Base-by-base conservation (phyloP, 371 early-diverging fungal species). In the Mucor sp. region DNA sequence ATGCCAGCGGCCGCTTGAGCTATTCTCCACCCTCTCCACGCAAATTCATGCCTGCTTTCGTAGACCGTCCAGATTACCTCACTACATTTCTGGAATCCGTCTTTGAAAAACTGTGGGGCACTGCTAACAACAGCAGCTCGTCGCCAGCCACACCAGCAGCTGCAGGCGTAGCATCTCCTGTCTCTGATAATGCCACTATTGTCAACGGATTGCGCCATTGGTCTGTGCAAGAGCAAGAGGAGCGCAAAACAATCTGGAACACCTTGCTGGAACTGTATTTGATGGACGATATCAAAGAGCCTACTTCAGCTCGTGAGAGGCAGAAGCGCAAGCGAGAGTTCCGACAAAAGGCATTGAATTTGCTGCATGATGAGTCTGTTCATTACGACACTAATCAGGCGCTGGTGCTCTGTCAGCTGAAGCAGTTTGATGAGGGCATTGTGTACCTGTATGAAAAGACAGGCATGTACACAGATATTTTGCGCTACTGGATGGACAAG, bases 181-280 rank as follows among this genome's bases (percentile, higher is more conserved):
- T 50, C 2, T 44, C 57, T 35, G 61, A 56, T 19, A 48, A 32
- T 3, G 48, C 55, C 5, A 32, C 25, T 17, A 27, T 59, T 8
- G 37, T 11, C 12, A 25, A 44, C 4, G 32, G 19, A 1, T 50
- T 58, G 43, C 63, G 32, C 41, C 28, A 7, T 6, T 61, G 37
- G 66, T 80, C 77, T 17, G 15, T 62, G 1, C 66, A 77, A 19
- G 88, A 85, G 27, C 79, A 81, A 72, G 89, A 90, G 28, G 88
- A 89, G 39, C 85, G 83, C 28, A 86, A 87, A 63, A 82, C 90
- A 1, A 86, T 94, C 6, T 96, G 96, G 92, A 93, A 93, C 67
- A 95, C 96, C 0, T 77, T 98, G 28, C 70, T 98, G 68, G 97
- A 98, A 68, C 85, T 97, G n/a, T 94, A 95, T 66, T 74, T 97